Conservation (phyloP, 495 filamentous ascomycete genomes). For the Penicillium turbatum region DNA sequence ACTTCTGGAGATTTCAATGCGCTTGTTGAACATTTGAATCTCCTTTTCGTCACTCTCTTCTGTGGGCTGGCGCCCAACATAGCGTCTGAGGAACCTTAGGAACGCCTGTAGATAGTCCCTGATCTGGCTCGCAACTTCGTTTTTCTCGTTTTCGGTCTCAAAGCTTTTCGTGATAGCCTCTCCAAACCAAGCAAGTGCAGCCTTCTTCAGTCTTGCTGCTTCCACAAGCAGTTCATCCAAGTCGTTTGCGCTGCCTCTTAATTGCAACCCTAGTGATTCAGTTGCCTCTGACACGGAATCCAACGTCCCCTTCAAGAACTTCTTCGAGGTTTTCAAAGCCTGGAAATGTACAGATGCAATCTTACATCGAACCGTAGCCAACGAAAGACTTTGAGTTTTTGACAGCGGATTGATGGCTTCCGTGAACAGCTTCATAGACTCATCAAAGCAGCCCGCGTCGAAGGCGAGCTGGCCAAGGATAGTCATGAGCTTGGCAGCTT, state of each 20-base stretch:
- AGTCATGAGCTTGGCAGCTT: constrained; percentile 33
- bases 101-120: constrained; percentile 41
- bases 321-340: constrained; percentile 26
- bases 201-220: constrained; percentile 59
- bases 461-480: constrained; percentile 43
- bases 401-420: constrained; percentile 33
- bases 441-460: constrained; percentile 42
- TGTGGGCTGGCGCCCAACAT: constrained; percentile 35
- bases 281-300: constrained; percentile 32
- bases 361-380: constrained; percentile 42
- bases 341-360: constrained; percentile 42
- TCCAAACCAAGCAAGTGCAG: constrained; percentile 52
- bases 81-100: constrained; percentile 44
- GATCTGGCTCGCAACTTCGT: constrained; percentile 22
- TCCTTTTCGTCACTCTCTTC: constrained; percentile 32
- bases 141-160: constrained; percentile 15
- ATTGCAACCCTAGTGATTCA: constrained; percentile 51
- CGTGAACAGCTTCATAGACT: constrained; percentile 39
- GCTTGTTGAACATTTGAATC: constrained; percentile 27
- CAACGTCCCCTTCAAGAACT: constrained; percentile 18
- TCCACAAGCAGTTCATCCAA: constrained; percentile 67
- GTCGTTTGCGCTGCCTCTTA: constrained; percentile 59
- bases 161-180: constrained; percentile 30
- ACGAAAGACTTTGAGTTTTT: constrained; percentile 31
- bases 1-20: constrained; percentile 30